Evolutionary conservation across 371 early-diverging fungal genomes (phyloP), one percentile per base, ranked within the genome.

Genomic region (Circinella minor): DNA sequence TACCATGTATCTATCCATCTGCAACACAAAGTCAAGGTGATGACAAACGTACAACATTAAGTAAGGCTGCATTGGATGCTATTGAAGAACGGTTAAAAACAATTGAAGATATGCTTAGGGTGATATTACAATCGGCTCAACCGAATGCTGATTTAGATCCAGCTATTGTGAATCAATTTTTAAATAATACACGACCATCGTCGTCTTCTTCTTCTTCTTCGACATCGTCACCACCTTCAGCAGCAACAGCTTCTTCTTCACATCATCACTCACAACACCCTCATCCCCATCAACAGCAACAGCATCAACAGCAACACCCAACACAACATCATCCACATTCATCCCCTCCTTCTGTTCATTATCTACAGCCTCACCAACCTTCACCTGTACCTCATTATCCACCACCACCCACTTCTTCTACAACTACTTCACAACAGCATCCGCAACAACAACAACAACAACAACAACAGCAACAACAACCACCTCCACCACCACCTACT

Each of bases 1-100:
- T 79, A 11, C 69, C 74, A 13, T 88, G 89, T 68, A 68, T 76
- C 27, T 88, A 88, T 63, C 86, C 86, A 8, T 68, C 70, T 5
- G 70, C 75, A 7, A 68, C 75, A 8, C 68, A 77, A n/a, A 63
- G 55, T 34, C 68, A 75, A 6, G 65, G 60, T 51, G 77, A 80
- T 37, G 79, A 79, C 57, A 75, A 77, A 62, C 71, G 77, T 10
- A 80, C 71, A 38, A 64, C 66, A 14, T 68, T 68, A 13, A 76
- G 63, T 46, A 77, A 77, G 67, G 74, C 68, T 4, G 80, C 77
- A 11, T 60, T 80, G 68, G 80, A 80, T 55, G 75, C 80, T 37
- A 80, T 80, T 68, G 80, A 80, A 57, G 75, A 75, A 38, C 69
- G 80, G 36, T 61, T 80, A 36, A 74, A 75, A 43, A 68, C 77